Conservation (phyloP, 176 grass and related monocot genomes). For the Panicum miliaceum region DNA sequence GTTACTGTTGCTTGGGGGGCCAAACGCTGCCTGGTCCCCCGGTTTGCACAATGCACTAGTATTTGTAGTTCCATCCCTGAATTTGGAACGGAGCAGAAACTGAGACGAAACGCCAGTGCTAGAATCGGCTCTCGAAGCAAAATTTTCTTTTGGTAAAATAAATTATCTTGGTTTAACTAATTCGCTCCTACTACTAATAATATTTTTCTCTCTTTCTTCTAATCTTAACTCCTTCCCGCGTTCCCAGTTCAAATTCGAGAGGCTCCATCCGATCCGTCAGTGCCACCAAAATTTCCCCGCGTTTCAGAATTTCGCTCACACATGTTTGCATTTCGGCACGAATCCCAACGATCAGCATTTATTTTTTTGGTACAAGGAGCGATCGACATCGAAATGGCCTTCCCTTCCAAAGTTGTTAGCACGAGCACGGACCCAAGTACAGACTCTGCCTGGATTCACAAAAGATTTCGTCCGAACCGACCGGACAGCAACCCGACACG, state of each 20-base stretch:
- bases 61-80: not conserved
- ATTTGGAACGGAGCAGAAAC: not conserved
- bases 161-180: not conserved
- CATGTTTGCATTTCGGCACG: not conserved
- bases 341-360: not conserved
- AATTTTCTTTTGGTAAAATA: not conserved
- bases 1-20: not conserved
- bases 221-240: not conserved
- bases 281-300: not conserved
- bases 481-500: not conserved
- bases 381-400: not conserved
- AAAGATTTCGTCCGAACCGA: not conserved
- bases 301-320: not conserved
- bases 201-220: no score
- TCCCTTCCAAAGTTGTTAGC: not conserved
- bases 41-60: no score
- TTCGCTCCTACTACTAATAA: no score
- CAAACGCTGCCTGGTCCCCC: not conserved
- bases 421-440: conserved; percentile 14
- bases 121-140: not conserved
- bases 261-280: not conserved
- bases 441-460: not conserved
- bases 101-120: no score
- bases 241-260: not conserved
- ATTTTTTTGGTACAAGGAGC: conserved; percentile 29